Base-by-base conservation (phyloP, 2,329 filamentous ascomycete genomes). In the Triangularia verruculosa region DNA sequence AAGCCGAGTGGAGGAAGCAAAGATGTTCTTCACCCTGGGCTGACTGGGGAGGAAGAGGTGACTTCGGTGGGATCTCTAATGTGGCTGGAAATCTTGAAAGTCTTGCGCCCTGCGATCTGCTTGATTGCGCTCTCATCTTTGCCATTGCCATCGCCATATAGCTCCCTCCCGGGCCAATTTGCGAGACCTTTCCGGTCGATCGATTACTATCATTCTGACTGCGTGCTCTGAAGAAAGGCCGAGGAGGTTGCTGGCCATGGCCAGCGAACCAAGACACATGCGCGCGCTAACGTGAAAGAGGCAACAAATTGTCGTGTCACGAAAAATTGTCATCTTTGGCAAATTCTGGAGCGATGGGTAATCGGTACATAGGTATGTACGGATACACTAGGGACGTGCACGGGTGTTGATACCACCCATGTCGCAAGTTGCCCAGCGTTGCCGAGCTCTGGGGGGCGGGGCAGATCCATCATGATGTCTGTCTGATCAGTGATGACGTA, bases 21-120 rank as follows among this genome's bases (percentile, higher is more conserved):
- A 28, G 27, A 56, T 56, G 24, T 56, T 27, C 53, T 20, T 56
- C 25, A 32, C 15, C 55, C 17, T 27, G 22, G 22, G 11, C 27
- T 12, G 20, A 24, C 24, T 12, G 7, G 54, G 25, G 25, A 22
- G 43, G 43, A 24, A 51, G 43, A n/a, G n/a, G 28, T 27, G 34
- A n/a, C 20, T 13, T 25, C 34, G 11, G 20, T 47, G n/a, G 39
- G 39, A 20, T 47, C 20, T 20, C 39, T 17, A 47, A 43, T 43
- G 34, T 43, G 8, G 17, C 34, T 43, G 34, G 17, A 43, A 43
- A 43, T 43, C 34, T 43, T 43, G 13, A 17, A 43, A 47, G 9
- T 32, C 24, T 32, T 61, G 62, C 59, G 59, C 59, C 59, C 15
- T 59, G 62, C 39, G 58, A 61, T 61, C 43, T 60, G 27, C 58